Evolutionary conservation across 2,329 filamentous ascomycete genomes (phyloP), one percentile per base, ranked within the genome.

Genomic region (Pseudogymnoascus sp.): DNA sequence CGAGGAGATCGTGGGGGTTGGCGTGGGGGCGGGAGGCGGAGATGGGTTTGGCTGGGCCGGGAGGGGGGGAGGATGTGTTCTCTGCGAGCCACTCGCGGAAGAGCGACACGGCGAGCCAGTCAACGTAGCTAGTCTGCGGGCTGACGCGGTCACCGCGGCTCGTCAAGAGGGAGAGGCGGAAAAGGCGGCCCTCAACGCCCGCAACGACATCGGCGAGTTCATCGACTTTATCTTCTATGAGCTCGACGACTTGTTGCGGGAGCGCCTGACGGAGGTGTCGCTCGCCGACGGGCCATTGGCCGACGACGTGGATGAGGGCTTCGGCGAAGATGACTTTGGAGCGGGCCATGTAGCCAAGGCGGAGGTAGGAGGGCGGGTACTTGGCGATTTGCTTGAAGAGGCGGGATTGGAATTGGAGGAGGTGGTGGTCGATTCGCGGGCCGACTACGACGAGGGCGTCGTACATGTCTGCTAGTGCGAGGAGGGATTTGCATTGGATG

Each of bases 311-410:
- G 62, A 96, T 90, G 60, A 97, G 81, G 0, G 93, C 91, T 77
- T 97, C 89, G 68, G 89, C 86, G 71, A 92, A 93, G 61, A 93
- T 92, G 68, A 93, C 87, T 68, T 89, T 89, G 71, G 88, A 93
- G 51, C 90, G 86, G 7, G 92, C 88, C 45, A 96, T 82, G 71
- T 92, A 96, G 39, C 92, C 93, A 1, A 97, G 83, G 64, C 93
- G 93, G 59, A 97, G 83, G 73, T 97, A 97, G 65, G 87, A 92
- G 59, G 95, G 90, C 11, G 93, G 93, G 73, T 97, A 97, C 76
- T 96, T 97, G 62, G 93, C 92, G 67, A 97, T 96, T 76, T 97
- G 93, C 75, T 95, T 96, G 88, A 93, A 97, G 2, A 97, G 82
- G 1, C 91, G 85, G 21, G 89, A 90, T 71, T 95, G 91, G 74